Percentiles rank a stretch among this genome's conserved stretches.
These are phyloP conservation scores for Westerdykella sp. DNA, from an alignment of 2,329 filamentous ascomycete genomes.

Conservation along the genomic window DNA sequence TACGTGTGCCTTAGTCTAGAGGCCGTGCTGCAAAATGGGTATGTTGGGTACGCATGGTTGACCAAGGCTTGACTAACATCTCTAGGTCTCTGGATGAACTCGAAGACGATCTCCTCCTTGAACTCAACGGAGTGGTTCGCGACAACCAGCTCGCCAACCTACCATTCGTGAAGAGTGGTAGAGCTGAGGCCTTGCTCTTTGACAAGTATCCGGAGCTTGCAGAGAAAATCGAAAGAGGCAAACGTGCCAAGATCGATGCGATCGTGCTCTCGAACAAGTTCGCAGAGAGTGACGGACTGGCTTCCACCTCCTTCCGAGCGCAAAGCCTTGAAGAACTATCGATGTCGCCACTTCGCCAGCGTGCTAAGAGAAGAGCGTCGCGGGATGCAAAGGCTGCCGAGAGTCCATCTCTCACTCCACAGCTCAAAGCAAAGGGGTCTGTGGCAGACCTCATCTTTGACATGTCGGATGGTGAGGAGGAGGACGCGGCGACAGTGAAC, in stretches of 20 bases:
- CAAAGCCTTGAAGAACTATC: slow-evolving; percentile 60
- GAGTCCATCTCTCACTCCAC: slow-evolving; percentile 60
- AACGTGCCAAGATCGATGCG: slow-evolving; percentile 64
- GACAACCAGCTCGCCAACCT: slow-evolving; percentile 74
- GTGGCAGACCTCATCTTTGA: slow-evolving; percentile 78
- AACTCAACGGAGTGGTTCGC: slow-evolving; percentile 74
- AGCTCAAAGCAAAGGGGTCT: slow-evolving; percentile 62
- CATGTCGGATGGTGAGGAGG: slow-evolving; percentile 73
- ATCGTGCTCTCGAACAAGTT: slow-evolving; percentile 62
- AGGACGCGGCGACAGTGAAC: slow-evolving; percentile 7
- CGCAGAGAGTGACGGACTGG: slow-evolving; percentile 60
- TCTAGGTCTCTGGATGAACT: slow-evolving; percentile 69
- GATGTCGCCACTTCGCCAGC: slow-evolving; percentile 43
- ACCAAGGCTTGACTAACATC: slow-evolving; percentile 8
- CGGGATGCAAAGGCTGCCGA: slow-evolving; percentile 46
- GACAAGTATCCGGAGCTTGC: slow-evolving; percentile 59
- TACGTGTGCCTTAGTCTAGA: slow-evolving; percentile 92
- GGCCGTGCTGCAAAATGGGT: slow-evolving; percentile 82
- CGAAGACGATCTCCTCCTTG: slow-evolving; percentile 72
- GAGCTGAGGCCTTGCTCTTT: slow-evolving; percentile 60
- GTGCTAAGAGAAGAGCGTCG: slow-evolving; percentile 37
- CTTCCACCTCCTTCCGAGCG: slow-evolving; percentile 55
- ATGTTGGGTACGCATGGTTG: slow-evolving; percentile 11
- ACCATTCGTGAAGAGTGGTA: slow-evolving; percentile 70
- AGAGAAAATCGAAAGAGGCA: slow-evolving; percentile 62